Evolutionary conservation across 83 land plant species (phyloP), one percentile per base, ranked within the genome.

Genomic region (Larix sibirica): DNA sequence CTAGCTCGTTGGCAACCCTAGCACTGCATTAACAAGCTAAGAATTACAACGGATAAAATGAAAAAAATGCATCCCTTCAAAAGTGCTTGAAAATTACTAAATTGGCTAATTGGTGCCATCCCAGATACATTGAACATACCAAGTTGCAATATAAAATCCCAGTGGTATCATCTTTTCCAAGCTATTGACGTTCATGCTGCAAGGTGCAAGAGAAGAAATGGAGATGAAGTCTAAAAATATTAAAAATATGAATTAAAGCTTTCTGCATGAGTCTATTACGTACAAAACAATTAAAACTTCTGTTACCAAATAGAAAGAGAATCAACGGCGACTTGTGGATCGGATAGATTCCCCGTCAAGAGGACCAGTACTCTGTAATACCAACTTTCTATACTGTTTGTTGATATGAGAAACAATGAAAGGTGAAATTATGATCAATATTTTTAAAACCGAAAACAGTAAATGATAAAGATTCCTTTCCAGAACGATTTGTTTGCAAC

Each of bases 141-240:
- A 86, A 17, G 81, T 89, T 10, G 73, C 86, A 28, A 79, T 86
- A 60, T 84, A 86, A 81, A 89, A 89, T 0, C 85, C 83, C 14
- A 89, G 54, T n/a, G 91, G 88, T 76, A 89, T 86, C 89, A 86
- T 89, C 82, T 86, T 79, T 80, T 89, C 86, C 91, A 85, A 89
- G 3, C 85, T 84, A 83, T 86, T 89, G n/a, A 89, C 84, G 26
- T 33, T 89, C 91, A 82, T 84, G 84, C 89, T 89, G 76, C 70
- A 81, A 54, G 65, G n/a, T n/a, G n/a, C n/a, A n/a, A n/a, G n/a
- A n/a, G n/a, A n/a, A n/a, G n/a, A n/a, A 38, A 38, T 2, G 26
- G 47, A 54, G 61, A 38, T 33, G 0, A 14, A 77, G 62, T 0
- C 16, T 62, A 2, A 14, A 4, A 62, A 20, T 62, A 62, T 16